A percentile compares a stretch with the other conserved stretches of the same genome.
phyloP scores from a whole-genome alignment of 2,329 filamentous ascomycete species.

The Nemania sp. region DNA sequence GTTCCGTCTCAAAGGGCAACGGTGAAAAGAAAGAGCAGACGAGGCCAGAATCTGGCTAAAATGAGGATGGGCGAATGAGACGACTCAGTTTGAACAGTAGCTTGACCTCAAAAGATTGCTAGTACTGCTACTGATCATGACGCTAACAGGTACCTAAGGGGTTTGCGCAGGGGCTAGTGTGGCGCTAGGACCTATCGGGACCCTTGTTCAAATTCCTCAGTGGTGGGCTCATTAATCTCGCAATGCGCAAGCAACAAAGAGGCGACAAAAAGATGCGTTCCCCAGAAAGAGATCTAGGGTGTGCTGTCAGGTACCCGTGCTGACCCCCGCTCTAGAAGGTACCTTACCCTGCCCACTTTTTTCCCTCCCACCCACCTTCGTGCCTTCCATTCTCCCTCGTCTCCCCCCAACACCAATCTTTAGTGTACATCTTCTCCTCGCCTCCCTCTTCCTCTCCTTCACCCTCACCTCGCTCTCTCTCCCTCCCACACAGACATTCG shows the following conservation, averaged over 20 bases:
- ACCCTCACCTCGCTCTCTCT: constrained; percentile 1
- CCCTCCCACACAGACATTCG: constrained; percentile 24
- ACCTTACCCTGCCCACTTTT: constrained; percentile 19
- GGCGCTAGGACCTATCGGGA: constrained; percentile 19
- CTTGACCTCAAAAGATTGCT: too few species aligned
- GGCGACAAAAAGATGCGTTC: constrained; percentile 13
- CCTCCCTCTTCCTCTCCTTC: constrained; percentile 9
- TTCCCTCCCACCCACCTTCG: constrained; percentile 12
- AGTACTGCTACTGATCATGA: too few species aligned
- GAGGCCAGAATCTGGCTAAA: constrained; percentile 5
- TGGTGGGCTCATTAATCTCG: constrained; percentile 20
- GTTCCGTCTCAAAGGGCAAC: constrained; percentile 23
- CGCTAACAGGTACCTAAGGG: too few species aligned
- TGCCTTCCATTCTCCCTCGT: constrained; percentile 24
- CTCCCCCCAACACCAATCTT: constrained; percentile 13
- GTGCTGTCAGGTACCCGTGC: constrained; percentile 35
- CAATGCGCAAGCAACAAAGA: constrained; percentile 20
- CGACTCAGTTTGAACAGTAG: not conserved
- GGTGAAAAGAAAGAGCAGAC: not conserved
- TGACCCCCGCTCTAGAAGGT: constrained; percentile 23
- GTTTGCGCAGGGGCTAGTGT: not conserved
- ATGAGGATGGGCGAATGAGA: constrained; percentile 21
- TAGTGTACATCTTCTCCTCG: constrained; percentile 16
- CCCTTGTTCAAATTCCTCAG: constrained; percentile 18
- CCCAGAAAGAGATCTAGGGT: constrained; percentile 8